phyloP scores from a whole-genome alignment of 2,329 filamentous ascomycete species.

The Lasiodiplodia citricola region DNA sequence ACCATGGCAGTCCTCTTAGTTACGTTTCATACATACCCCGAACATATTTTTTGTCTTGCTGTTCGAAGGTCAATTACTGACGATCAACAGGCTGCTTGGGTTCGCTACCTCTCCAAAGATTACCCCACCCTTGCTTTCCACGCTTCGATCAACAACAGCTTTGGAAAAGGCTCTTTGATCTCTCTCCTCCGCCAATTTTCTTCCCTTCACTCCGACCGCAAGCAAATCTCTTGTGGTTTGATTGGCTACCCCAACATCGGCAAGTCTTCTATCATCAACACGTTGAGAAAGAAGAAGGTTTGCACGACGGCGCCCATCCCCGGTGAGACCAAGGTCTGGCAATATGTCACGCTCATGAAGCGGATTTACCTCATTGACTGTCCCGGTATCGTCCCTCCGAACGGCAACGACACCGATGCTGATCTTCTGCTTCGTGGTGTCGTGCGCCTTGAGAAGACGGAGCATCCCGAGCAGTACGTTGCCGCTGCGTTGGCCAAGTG shows the following conservation, averaged over 20 bases:
- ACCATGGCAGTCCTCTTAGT: slow-evolving; percentile 94
- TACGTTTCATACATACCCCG: slow-evolving; percentile 83
- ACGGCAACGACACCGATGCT: slow-evolving; percentile 78
- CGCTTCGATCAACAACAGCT: slow-evolving; percentile 91
- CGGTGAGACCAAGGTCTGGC: slow-evolving; percentile 97
- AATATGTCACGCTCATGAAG: slow-evolving; percentile 95
- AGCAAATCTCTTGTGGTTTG: slow-evolving; percentile 92
- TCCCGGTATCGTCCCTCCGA: slow-evolving; percentile 93
- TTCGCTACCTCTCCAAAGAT: slow-evolving; percentile 83
- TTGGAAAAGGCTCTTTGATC: slow-evolving; percentile 94
- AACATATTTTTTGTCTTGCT: slow-evolving; percentile 36
- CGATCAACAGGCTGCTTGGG: slow-evolving; percentile 82
- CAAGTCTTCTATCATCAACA: slow-evolving; percentile 98
- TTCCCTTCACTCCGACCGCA: slow-evolving; percentile 83
- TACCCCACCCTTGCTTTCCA: slow-evolving; percentile 95
- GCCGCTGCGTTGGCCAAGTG: slow-evolving; percentile 79
- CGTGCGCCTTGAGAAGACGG: slow-evolving; percentile 92
- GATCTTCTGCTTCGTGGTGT: slow-evolving; percentile 91
- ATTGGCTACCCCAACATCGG: slow-evolving; percentile 93
- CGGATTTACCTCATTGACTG: slow-evolving; percentile 95
- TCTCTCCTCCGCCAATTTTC: slow-evolving; percentile 92
- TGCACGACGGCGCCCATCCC: slow-evolving; percentile 93
- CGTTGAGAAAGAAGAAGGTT: slow-evolving; percentile 90
- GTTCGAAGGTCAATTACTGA: slow-evolving; percentile 37
- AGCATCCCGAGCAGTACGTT: slow-evolving; percentile 96